Evolutionary conservation across 805 yeast genomes (phyloP), one percentile per base, ranked within the genome.

Genomic region (Priceomyces carsonii): DNA sequence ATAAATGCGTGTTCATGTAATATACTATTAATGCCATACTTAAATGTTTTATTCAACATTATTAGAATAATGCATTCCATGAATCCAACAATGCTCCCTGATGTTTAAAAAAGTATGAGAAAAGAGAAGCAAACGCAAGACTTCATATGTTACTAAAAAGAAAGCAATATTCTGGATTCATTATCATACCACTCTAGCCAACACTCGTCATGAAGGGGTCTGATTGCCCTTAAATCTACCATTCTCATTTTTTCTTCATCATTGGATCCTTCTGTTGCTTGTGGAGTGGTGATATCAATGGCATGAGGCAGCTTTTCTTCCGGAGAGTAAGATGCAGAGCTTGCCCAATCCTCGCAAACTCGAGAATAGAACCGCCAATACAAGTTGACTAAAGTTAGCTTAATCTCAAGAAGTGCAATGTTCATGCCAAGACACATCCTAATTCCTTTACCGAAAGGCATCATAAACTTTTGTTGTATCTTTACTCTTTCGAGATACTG

Each of bases 341-440:
- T 42, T 43, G 77, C 70, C 80, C 80, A 74, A 28, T 66, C 61
- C 2, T 45, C 21, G 32, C 70, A 61, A 6, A 75, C 51, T 8
- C 43, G 38, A 16, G 77, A 66, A 6, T 42, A 34, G 44, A 51
- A 77, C 32, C 73, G 64, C 66, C 75, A 71, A 48, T 80, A 74
- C 12, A 82, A 53, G 39, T 70, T 69, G 8, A 79, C 75, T 17
- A 77, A 48, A 10, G 73, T 69, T 27, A 80, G 12, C 25, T 22
- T 22, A 3, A 82, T 79, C 50, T 82, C 89, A 26, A 75, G 72
- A 14, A 75, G 55, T 0, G 89, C 89, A 27, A 82, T 53, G 49
- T 82, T 70, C 78, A 79, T 73, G 1, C 90, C 90, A 35, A 81
- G 61, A 48, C 90, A 82, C 88, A 81, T 80, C 43, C 88, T 61